These are phyloP conservation scores for Thraustochytrium striatum DNA, from an alignment of 352 stramenopile species.

Conservation along the genomic window DNA sequence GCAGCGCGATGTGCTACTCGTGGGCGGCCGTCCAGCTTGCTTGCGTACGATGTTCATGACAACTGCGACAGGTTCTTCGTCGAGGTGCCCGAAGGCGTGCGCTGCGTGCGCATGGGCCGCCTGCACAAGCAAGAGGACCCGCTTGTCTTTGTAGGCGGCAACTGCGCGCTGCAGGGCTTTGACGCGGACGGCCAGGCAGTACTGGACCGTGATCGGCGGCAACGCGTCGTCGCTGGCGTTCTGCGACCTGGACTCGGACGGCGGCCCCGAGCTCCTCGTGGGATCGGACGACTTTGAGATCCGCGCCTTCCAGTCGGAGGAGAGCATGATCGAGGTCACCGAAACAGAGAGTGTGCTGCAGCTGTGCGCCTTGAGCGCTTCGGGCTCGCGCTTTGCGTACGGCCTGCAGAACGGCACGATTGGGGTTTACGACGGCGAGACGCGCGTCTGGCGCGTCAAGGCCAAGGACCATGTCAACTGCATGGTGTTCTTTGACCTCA, in stretches of 20 bases:
- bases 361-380: slow-evolving; percentile 65
- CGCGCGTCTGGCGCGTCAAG: slow-evolving; percentile 82
- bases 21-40: slow-evolving; percentile 76
- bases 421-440: slow-evolving; percentile 80
- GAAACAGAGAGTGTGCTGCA: slow-evolving; percentile 73
- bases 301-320: slow-evolving; percentile 76
- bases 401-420: slow-evolving; percentile 81
- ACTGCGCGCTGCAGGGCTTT: slow-evolving; percentile 84
- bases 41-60: slow-evolving; percentile 84
- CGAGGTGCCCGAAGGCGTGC: slow-evolving; percentile 54
- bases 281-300: slow-evolving; percentile 84
- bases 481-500: slow-evolving; percentile 79
- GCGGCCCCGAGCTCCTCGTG: slow-evolving; percentile 67
- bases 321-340: slow-evolving; percentile 76
- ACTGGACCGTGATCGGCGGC: slow-evolving; percentile 84
- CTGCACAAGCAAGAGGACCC: slow-evolving; percentile 48
- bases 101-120: slow-evolving; percentile 46
- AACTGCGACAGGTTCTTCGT: slow-evolving; percentile 90
- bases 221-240: slow-evolving; percentile 74
- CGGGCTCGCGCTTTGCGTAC: slow-evolving; percentile 67
- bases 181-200: slow-evolving; percentile 71
- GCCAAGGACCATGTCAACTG: slow-evolving; percentile 67
- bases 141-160: slow-evolving; percentile 81
- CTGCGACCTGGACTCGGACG: slow-evolving; percentile 26
- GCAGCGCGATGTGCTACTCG: slow-evolving; percentile 73